Base-by-base conservation (phyloP, 495 filamentous ascomycete species). In the Penicillium mononematosum region DNA sequence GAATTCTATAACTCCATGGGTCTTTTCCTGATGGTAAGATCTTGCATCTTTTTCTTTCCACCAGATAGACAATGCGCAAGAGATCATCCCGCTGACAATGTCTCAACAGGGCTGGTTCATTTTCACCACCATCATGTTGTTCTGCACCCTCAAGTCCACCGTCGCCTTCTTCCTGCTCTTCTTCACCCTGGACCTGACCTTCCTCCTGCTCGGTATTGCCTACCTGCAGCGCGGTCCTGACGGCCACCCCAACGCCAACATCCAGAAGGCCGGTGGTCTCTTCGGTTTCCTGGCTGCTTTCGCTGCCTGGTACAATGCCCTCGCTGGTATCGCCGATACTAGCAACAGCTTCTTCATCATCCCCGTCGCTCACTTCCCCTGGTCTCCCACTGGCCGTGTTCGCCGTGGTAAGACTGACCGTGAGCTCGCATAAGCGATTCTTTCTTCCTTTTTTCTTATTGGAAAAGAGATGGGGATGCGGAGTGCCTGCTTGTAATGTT, bases 161-260 rank as follows among this genome's bases (percentile, higher is more conserved):
- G 86, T 97, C 67, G 92, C 93, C 64, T 98, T 98, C 87, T 97
- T 94, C 86, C 56, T 83, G 55, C 85, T 98, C 17, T 98, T 98
- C 86, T 90, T 98, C 78, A 85, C 84, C 60, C 90, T 98, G 45
- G 94, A 96, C 75, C 58, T 98, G 48, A 88, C 91, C 61, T 97
- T 96, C 84, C 80, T 98, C 56, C 79, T 96, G 65, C 90, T 98
- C 53, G 86, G 85, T 59, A 82, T 92, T 67, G 82, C 78, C 53
- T 87, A 95, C 72, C 84, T 91, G 62, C 64, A 80, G 27, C 73
- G 73, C 55, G 64, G 70, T 66, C 59, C 70, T 27, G 54, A 52
- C 3, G 79, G 74, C 19, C 53, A 36, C 3, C 76, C 80, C 50
- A 78, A 85, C 62, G 34, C 62, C 11, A 75, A 65, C 44, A 75